phyloP scores from a whole-genome alignment of 805 yeast species.

The Wickerhamomyces rabaulensis region DNA sequence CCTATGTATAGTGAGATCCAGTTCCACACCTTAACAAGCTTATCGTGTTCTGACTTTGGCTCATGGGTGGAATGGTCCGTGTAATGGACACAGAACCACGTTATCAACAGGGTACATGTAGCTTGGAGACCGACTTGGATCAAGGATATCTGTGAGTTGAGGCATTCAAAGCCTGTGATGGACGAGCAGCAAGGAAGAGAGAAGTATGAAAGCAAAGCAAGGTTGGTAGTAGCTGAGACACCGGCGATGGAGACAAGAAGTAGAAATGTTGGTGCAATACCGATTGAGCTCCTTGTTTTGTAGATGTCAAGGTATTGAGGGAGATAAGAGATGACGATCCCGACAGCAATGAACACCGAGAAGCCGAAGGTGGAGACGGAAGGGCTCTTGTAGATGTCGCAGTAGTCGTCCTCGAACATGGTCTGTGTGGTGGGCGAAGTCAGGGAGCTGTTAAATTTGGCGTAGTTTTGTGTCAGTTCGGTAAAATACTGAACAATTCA shows the following conservation, averaged over 20 bases:
- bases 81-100: slow-evolving; percentile 46
- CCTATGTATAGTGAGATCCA: slow-evolving; percentile 33
- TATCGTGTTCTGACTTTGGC: slow-evolving; percentile 31
- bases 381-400: slow-evolving; percentile 33
- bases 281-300: slow-evolving; percentile 61
- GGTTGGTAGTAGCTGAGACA: slow-evolving; percentile 61
- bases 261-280: slow-evolving; percentile 68
- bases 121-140: slow-evolving; percentile 64
- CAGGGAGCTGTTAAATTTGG: no score
- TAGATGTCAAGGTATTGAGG: slow-evolving; percentile 70
- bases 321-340: slow-evolving; percentile 63
- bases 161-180: slow-evolving; percentile 50
- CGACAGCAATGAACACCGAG: slow-evolving; percentile 52
- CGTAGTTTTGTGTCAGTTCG: no score
- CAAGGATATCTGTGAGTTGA: slow-evolving; percentile 60
- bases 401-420: background rate
- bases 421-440: no score
- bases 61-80: slow-evolving; percentile 42
- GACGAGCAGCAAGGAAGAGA: slow-evolving; percentile 58
- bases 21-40: slow-evolving; percentile 36
- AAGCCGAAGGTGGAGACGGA: slow-evolving; percentile 42
- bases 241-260: slow-evolving; percentile 68
- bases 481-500: no score
- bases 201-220: slow-evolving; percentile 52
- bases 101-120: slow-evolving; percentile 50